Percentiles rank a stretch among this genome's conserved stretches.
These are phyloP conservation scores for Yarrowia sp. DNA, from an alignment of 805 yeast species.

Conservation along the genomic window DNA sequence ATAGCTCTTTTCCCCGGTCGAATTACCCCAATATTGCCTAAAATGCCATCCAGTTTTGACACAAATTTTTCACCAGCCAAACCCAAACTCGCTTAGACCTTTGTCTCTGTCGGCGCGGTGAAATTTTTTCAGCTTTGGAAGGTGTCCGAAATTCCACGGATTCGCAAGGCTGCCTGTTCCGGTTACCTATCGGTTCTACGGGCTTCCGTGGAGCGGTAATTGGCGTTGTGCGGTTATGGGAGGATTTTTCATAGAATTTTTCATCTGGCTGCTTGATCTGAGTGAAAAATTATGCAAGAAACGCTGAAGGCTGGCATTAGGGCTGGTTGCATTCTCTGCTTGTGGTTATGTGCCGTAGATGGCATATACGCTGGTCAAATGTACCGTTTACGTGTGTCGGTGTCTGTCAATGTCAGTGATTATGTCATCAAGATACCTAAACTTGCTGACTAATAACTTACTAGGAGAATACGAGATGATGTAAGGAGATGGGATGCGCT, in stretches of 20 bases:
- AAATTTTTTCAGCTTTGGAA: conserved; percentile 9
- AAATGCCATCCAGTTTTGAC: too few relatives aligned
- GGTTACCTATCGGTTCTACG: background rate
- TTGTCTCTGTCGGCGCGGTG: background rate
- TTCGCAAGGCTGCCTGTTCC: background rate
- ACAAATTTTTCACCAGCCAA: background rate
- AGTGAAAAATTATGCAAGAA: too few relatives aligned
- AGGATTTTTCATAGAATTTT: background rate
- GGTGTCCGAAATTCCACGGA: conserved; percentile 9
- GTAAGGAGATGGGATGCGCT: too few relatives aligned
- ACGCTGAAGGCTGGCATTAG: too few relatives aligned
- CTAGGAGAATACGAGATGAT: too few relatives aligned
- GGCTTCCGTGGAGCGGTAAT: background rate
- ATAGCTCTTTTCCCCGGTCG: background rate
- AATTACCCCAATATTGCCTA: background rate
- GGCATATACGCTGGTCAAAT: background rate
- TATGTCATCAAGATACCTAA: too few relatives aligned
- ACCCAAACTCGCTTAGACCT: conserved; percentile 18
- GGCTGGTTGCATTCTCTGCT: conserved; percentile 1
- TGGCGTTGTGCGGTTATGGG: background rate
- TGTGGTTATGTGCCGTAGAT: background rate
- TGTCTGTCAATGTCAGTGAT: too few relatives aligned
- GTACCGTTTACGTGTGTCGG: too few relatives aligned
- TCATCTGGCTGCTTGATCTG: background rate
- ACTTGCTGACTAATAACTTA: too few relatives aligned